phyloP scores from a whole-genome alignment of 2,329 filamentous ascomycete species.

The Lasiodiplodia sp. region DNA sequence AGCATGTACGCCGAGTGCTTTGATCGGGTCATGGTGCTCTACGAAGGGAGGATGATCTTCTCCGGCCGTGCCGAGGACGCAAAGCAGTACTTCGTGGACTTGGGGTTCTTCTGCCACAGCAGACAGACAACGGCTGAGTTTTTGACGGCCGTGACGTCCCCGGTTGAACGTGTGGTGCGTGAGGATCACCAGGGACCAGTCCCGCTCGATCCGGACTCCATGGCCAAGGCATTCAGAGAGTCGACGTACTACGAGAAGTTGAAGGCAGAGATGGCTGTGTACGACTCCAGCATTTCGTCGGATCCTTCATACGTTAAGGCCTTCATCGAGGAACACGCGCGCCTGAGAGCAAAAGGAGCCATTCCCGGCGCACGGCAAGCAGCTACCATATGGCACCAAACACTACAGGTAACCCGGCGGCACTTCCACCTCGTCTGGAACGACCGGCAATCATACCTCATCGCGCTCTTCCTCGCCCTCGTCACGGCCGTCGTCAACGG shows the following conservation, averaged over 20 bases:
- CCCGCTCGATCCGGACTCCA: constrained; percentile 62
- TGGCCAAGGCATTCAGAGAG: constrained; percentile 54
- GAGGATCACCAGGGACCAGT: constrained; percentile 64
- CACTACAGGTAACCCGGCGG: constrained; percentile 46
- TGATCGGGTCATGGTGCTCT: constrained; percentile 50
- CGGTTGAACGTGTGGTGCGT: constrained; percentile 63
- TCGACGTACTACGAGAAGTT: constrained; percentile 40
- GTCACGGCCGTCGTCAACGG: constrained; percentile 55
- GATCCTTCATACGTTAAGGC: constrained; percentile 43
- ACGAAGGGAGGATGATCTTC: constrained; percentile 58
- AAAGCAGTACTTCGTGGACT: constrained; percentile 69
- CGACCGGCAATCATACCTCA: not conserved
- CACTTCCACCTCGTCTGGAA: constrained; percentile 38
- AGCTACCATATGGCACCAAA: constrained; percentile 44
- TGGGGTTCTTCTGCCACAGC: constrained; percentile 72
- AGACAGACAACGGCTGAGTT: constrained; percentile 76
- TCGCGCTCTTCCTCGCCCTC: constrained; percentile 59
- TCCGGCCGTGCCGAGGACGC: constrained; percentile 68
- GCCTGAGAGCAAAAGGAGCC: constrained; percentile 50
- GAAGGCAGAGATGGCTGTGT: constrained; percentile 43
- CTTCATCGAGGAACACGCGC: constrained; percentile 45
- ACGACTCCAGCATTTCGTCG: not conserved
- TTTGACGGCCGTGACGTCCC: constrained; percentile 73
- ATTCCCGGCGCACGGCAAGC: constrained; percentile 33
- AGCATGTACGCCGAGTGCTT: constrained; percentile 49